Conservation (phyloP, 345 rosid species). For the Eucalyptus sp. region DNA sequence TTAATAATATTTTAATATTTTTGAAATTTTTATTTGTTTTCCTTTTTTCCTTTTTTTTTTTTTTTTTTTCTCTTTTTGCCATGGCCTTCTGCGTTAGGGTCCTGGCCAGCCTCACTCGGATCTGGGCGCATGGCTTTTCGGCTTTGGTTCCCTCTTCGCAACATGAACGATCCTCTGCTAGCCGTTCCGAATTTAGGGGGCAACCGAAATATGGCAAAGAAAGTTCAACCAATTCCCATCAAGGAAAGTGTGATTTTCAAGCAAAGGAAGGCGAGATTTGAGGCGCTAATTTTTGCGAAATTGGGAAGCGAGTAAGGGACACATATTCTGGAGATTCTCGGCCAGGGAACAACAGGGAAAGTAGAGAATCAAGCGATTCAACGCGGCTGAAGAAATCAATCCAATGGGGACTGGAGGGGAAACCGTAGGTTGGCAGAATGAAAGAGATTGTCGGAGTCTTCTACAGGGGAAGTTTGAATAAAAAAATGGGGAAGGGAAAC, state of each 20-base stretch:
- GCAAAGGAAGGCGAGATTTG: background rate
- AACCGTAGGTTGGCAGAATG: background rate
- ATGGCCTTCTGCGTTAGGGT: too few species aligned
- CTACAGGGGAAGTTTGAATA: background rate
- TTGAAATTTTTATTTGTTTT: rapidly evolving
- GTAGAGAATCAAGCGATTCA: too few species aligned
- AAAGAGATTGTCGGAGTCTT: too few species aligned
- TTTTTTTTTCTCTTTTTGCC: rapidly evolving
- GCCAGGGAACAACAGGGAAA: background rate
- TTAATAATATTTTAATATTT: too few species aligned
- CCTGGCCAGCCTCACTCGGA: too few species aligned
- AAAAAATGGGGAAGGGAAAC: background rate
- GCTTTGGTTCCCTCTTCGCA: too few species aligned
- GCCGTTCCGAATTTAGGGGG: too few species aligned
- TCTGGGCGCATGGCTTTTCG: too few species aligned
- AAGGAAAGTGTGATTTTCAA: too few species aligned
- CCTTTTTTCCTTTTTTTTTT: rapidly evolving
- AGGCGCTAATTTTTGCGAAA: background rate
- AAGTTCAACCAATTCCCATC: too few species aligned
- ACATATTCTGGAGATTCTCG: background rate
- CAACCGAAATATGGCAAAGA: too few species aligned
- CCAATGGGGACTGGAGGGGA: background rate
- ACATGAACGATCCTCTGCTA: too few species aligned
- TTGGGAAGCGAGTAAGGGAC: background rate
- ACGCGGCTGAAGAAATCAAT: background rate